Evolutionary conservation across 768 basidiomycete genomes (phyloP).

Genomic region (Auriscalpium vulgare): DNA sequence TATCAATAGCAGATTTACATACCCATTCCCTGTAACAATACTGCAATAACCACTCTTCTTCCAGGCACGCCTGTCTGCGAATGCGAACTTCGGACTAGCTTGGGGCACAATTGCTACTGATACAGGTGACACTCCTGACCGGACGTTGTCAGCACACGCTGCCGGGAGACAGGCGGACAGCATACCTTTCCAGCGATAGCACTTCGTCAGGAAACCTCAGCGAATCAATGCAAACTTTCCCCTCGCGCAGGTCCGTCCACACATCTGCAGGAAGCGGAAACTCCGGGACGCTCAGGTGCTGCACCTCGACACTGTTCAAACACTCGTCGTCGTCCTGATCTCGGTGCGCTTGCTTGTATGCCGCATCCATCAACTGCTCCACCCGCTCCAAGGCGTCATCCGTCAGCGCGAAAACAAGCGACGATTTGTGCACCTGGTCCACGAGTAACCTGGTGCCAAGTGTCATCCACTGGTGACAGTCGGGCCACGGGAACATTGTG

Average conservation of each 20-base stretch:
- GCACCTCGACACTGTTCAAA: not conserved
- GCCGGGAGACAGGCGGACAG: not conserved
- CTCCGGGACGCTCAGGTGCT: slow-evolving; percentile 8
- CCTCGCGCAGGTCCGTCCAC: slow-evolving; percentile 21
- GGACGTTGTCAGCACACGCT: no score
- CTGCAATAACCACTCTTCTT: no score
- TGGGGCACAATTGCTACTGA: no score
- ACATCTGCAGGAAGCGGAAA: slow-evolving; percentile 15
- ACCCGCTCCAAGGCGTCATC: slow-evolving; percentile 18
- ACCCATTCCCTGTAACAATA: no score
- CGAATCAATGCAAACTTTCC: slow-evolving; percentile 6
- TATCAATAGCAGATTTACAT: not conserved
- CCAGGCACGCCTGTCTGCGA: no score
- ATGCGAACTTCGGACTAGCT: no score
- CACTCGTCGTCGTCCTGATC: not conserved
- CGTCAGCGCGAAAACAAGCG: slow-evolving; percentile 17
- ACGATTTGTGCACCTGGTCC: slow-evolving; percentile 11
- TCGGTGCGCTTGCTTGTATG: not conserved
- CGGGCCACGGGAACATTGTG: slow-evolving; percentile 18
- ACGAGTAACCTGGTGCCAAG: slow-evolving; percentile 18
- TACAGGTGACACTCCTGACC: no score
- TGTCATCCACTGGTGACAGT: slow-evolving; percentile 19
- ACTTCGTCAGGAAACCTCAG: not conserved
- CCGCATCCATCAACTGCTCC: slow-evolving; percentile 10
- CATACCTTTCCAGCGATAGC: not conserved